Conservation (phyloP, 139 green algal genomes). For the Picochlorum sp. region DNA sequence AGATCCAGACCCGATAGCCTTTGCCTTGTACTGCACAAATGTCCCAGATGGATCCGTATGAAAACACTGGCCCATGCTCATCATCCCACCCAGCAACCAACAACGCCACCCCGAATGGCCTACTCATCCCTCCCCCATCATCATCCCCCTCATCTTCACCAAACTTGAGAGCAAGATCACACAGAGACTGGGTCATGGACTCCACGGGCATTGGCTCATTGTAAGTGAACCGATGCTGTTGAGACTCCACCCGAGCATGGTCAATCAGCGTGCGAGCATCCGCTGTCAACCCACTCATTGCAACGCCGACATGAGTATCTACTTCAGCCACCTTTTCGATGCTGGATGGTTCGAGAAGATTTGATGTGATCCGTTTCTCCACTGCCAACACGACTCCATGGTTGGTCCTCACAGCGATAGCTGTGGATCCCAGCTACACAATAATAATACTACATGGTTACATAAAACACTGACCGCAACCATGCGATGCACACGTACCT, state of each 20-base stretch:
- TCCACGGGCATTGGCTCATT: constrained; percentile 96
- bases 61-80: constrained; percentile 66
- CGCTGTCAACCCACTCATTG: constrained; percentile 93
- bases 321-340: constrained; percentile 97
- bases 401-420: constrained; percentile 83
- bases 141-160: constrained; percentile 88
- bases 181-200: constrained; percentile 81
- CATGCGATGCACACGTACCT: constrained; percentile 40
- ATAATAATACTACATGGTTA: not conserved
- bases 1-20: constrained; percentile 88
- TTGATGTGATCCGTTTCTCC: constrained; percentile 95
- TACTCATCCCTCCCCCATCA: constrained; percentile 55
- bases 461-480: not conserved
- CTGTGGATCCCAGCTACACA: constrained; percentile 90
- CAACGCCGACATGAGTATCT: constrained; percentile 89
- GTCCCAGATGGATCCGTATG: constrained; percentile 95
- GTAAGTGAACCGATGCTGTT: constrained; percentile 96
- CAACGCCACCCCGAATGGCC: constrained; percentile 96
- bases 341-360: constrained; percentile 73
- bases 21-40: constrained; percentile 82
- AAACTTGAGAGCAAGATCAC: constrained; percentile 91
- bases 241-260: constrained; percentile 86
- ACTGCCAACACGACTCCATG: constrained; percentile 92
- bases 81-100: constrained; percentile 90
- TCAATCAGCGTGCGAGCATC: constrained; percentile 96